Base-by-base conservation (phyloP, 495 filamentous ascomycete species). In the Choiromyces venosus region DNA sequence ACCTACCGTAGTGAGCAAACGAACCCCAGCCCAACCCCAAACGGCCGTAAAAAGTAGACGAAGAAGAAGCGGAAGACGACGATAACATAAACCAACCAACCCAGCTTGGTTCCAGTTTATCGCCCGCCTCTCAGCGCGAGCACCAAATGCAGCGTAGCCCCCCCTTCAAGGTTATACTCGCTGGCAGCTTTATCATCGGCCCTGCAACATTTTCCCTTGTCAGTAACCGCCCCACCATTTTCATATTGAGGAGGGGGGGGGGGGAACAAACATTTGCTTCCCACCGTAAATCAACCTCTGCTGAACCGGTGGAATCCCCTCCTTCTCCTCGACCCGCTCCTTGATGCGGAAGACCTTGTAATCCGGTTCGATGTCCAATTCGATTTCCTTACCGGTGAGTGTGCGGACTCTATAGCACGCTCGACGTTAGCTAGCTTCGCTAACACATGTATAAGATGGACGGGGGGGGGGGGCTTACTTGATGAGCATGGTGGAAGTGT, bases 311-410 rank as follows among this genome's bases (percentile, higher is more conserved):
- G 95, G 95, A 81, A 99, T 98, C 37, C 95, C 95, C 83, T 98
- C 96, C 82, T 97, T 97, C 85, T 98, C 95, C 83, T 99, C 95
- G 44, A 99, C 95, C 74, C 92, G 92, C 85, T 98, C 96, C 86
- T 99, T 99, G 86, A 99, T 97, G 77, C 91, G 88, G 64, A 91
- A 90, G 79, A 98, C 92, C 86, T 92, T 96, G 85, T 97, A 94
- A 78, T 94, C 90, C 12, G 88, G 85, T 85, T 99, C 95, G 81
- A 99, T 96, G 82, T 98, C 93, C 71, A 99, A 88, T 85, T 97
- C 94, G 84, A 99, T 98, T 84, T 98, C 92, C 86, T 98, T 97
- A 79, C 95, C 96, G 68, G 95, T 98, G 71, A 99, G 89, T 78
- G 95, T 99, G 81, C 95, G 91, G 83, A 99, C 95, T 86, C 95